A percentile compares a stretch with the other conserved stretches of the same genome.
phyloP scores from a whole-genome alignment of 306 rosid species.

The Fagus crenata region DNA sequence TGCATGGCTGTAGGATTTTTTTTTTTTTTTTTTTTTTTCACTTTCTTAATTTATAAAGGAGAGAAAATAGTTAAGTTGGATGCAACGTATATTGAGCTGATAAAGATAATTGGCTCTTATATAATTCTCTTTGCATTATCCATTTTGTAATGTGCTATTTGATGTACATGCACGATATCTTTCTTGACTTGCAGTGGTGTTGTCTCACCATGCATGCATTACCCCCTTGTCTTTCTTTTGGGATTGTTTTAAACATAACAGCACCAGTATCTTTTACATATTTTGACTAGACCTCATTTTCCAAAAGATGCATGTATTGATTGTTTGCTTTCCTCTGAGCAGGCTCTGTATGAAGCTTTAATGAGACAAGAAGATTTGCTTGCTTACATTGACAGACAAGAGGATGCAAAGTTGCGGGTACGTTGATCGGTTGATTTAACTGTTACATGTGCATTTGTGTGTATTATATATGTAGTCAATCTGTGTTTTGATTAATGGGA shows the following conservation, averaged over 20 bases:
- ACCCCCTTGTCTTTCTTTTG: not conserved
- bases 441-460: not conserved
- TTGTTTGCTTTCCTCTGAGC: constrained; percentile 20
- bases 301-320: constrained; percentile 17
- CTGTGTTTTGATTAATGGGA: not conserved
- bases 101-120: not conserved
- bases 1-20: too few species aligned
- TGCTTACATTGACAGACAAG: constrained; percentile 82
- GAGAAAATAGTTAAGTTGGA: not conserved
- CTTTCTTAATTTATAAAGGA: too few species aligned
- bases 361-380: constrained; percentile 96
- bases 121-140: not conserved
- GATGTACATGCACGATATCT: not conserved
- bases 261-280: not conserved
- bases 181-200: not conserved
- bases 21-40: too few species aligned
- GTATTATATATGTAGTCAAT: not conserved
- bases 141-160: not conserved
- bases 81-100: not conserved
- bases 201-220: not conserved
- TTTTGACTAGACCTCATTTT: not conserved
- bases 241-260: not conserved
- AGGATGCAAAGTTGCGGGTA: constrained; percentile 82
- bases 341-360: constrained; percentile 90
- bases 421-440: constrained; percentile 21